Base-by-base conservation (phyloP, 805 yeast genomes). In the Candida xyloterini region DNA sequence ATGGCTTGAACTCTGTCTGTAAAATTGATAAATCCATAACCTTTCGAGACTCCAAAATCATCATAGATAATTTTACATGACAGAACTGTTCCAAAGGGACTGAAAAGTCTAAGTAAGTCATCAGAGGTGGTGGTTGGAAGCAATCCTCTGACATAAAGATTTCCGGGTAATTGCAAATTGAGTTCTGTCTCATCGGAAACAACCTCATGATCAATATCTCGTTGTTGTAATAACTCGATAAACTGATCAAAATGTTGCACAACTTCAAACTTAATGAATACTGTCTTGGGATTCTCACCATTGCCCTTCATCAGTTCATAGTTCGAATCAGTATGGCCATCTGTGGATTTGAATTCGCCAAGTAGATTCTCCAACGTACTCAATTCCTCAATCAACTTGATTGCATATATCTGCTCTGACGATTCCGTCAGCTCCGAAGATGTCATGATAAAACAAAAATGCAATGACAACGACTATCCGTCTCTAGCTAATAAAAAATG, bases 21-120 rank as follows among this genome's bases (percentile, higher is more conserved):
- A 55, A 71, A 84, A 46, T 84, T 81, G 13, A 85, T 74, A 60
- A 84, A 84, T 7, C 91, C 93, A 56, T 71, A 78, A 16, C 80
- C 77, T 47, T 64, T 66, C 21, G 71, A 65, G 16, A 53, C 54
- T 10, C 77, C 76, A 42, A 51, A 63, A 21, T 71, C 73, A 46
- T 74, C 73, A 38, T 62, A 57, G 7, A 76, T 70, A 11, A 76
- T 61, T 46, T 76, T 76, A 44, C 77, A 65, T 4, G 74, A 64
- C 8, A 65, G 44, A 7, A 73, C 57, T 1, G 66, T 63, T 14
- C 79, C 79, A 49, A 53, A 72, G 10, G 57, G 56, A 31, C 52
- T 49, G 51, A 72, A 71, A 2, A 69, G 50, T 9, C 64, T 58
- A 21, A 51, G 53, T 25, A 73, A 46, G 22, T 67, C 68, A 15